These are phyloP conservation scores for Candida ovalis DNA, from an alignment of 805 yeast species.

Conservation along the genomic window DNA sequence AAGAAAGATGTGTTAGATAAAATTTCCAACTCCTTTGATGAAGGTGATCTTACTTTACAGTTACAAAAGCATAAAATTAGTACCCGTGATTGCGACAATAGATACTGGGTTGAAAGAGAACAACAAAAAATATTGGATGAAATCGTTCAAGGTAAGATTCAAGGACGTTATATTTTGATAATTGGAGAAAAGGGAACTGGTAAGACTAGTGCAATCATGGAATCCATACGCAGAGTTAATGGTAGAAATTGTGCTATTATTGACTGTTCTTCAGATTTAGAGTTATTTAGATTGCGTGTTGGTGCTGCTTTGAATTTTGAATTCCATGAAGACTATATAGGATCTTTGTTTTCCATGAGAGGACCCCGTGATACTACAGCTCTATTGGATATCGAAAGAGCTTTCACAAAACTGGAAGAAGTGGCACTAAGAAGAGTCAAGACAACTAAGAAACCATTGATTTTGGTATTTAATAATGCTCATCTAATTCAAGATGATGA, in stretches of 20 bases:
- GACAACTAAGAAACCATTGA: constrained; percentile 49
- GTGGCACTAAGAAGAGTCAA: constrained; percentile 54
- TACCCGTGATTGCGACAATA: constrained; percentile 31
- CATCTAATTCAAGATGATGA: constrained; percentile 75
- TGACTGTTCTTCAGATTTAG: constrained; percentile 86
- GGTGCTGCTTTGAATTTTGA: constrained; percentile 74
- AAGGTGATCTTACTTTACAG: constrained; percentile 62
- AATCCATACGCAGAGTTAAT: constrained; percentile 59
- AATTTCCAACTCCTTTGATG: constrained; percentile 63
- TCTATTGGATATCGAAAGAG: constrained; percentile 74
- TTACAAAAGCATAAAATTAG: constrained; percentile 50
- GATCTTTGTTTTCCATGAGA: constrained; percentile 71
- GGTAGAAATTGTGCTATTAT: constrained; percentile 65
- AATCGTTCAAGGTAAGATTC: constrained; percentile 57
- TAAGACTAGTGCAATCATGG: constrained; percentile 70
- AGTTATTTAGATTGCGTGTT: constrained; percentile 68
- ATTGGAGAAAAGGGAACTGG: constrained; percentile 90
- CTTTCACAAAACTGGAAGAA: constrained; percentile 70
- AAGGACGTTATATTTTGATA: constrained; percentile 66
- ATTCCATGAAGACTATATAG: constrained; percentile 78
- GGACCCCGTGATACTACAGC: constrained; percentile 89
- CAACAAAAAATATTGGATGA: constrained; percentile 64
- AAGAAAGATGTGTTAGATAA: constrained; percentile 55
- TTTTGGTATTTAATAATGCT: constrained; percentile 67
- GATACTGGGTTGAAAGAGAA: constrained; percentile 66